Percentiles rank a stretch among this genome's conserved stretches.
These are phyloP conservation scores for Musa acuminata DNA, from an alignment of 176 grass and related monocot species.

Conservation along the genomic window DNA sequence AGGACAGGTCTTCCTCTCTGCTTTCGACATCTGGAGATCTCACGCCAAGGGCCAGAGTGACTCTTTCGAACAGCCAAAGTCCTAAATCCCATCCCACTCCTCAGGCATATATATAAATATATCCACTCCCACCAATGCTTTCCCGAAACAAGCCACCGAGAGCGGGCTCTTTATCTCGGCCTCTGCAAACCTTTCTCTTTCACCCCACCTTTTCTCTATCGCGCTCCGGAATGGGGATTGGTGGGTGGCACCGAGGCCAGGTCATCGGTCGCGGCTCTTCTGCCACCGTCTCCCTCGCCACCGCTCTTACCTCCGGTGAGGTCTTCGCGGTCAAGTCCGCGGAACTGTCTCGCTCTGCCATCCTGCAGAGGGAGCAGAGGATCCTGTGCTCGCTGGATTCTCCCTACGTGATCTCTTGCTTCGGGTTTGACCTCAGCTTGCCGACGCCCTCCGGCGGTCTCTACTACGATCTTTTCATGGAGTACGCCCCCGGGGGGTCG, in stretches of 20 bases:
- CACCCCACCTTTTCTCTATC: not conserved
- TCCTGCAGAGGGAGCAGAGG: constrained; percentile 3
- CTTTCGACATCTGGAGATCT: no score
- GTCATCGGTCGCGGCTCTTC: constrained; percentile 6
- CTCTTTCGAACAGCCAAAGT: no score
- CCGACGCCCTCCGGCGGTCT: not conserved
- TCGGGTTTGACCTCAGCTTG: constrained; percentile 1
- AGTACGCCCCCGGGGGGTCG: not conserved
- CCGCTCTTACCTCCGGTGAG: not conserved
- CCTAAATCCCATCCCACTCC: no score
- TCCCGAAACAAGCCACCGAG: no score
- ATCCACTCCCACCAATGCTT: no score
- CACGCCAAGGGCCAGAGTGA: no score
- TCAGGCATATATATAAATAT: no score
- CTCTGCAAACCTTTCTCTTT: no score
- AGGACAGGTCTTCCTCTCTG: no score
- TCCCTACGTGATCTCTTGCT: not conserved
- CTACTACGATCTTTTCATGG: constrained; percentile 6
- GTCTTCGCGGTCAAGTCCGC: constrained; percentile 10
- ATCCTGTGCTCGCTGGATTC: constrained; percentile 3
- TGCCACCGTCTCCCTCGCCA: constrained; percentile 4
- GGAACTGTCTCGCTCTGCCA: not conserved
- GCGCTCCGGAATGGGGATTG: not conserved
- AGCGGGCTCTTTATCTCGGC: no score
- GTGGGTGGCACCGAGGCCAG: not conserved